Conservation (phyloP, 2,329 filamentous ascomycete genomes). For the Aspergillus fijiensis region DNA sequence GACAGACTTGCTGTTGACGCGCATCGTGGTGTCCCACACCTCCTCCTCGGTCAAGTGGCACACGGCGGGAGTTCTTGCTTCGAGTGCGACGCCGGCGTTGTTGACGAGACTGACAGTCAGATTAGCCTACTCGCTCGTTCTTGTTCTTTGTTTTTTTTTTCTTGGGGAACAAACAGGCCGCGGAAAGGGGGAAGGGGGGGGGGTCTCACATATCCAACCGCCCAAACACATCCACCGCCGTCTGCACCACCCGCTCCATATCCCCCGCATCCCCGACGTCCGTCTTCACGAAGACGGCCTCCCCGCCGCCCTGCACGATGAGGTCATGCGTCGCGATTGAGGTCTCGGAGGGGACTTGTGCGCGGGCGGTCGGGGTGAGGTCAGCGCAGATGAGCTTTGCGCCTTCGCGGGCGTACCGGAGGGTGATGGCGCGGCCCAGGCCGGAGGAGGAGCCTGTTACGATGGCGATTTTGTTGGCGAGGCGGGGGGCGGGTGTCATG, state of each 20-base stretch:
- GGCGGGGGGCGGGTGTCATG: slow-evolving; percentile 5
- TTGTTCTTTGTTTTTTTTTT: slow-evolving; percentile 25
- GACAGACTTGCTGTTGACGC: slow-evolving; percentile 41
- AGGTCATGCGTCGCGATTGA: slow-evolving; percentile 39
- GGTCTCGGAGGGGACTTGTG: slow-evolving; percentile 31
- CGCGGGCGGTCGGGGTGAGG: slow-evolving; percentile 21
- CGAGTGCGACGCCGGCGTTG: too few species aligned
- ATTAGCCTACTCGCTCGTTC: too few species aligned
- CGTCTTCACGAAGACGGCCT: slow-evolving; percentile 45
- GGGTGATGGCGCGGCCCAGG: slow-evolving; percentile 47
- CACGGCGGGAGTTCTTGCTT: too few species aligned
- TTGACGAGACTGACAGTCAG: too few species aligned
- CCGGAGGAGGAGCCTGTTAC: slow-evolving; percentile 51
- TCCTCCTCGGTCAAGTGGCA: slow-evolving; percentile 50
- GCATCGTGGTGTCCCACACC: slow-evolving; percentile 45
- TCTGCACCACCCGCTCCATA: slow-evolving; percentile 40
- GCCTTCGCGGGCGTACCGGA: slow-evolving; percentile 43
- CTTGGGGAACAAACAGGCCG: neutral
- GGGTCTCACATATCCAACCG: slow-evolving; percentile 49
- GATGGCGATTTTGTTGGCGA: slow-evolving; percentile 39
- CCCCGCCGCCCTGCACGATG: slow-evolving; percentile 36
- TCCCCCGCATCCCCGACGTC: slow-evolving; percentile 43
- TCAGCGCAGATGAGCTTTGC: slow-evolving; percentile 46
- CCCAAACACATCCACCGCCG: slow-evolving; percentile 38
- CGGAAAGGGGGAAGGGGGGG: slow-evolving; percentile 14